Evolutionary conservation across 306 rosid species (phyloP), one percentile per base, ranked within the genome.

Genomic region (apple (Malus domestica)): DNA sequence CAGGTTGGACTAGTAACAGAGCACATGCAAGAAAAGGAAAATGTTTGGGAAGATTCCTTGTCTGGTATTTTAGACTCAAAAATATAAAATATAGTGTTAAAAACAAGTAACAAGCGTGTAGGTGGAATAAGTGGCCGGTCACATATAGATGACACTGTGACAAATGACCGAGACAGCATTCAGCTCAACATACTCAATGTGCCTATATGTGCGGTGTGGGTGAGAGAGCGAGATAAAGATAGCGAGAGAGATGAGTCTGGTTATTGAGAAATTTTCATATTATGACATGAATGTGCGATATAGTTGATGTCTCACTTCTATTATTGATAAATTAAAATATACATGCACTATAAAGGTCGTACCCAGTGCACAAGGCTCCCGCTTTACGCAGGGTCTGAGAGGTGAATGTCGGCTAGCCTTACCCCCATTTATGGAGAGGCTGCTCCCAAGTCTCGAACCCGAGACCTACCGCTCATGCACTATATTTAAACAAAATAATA

Each of bases 121-220:
- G 80, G 40, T 67, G 74, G 74, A 67, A 40, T 4, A 49, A 65
- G 79, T 68, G 65, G 72, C 54, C 27, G 68, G 72, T 66, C 79
- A 67, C 33, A 38, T 58, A 67, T 23, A 67, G 52, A 67, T 76
- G 80, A 38, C 44, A 38, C 45, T 62, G 42, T 76, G 80, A 40
- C 49, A 67, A 18, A 76, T 55, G 74, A 67, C 74, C 67, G 27
- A 67, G 80, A 68, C 74, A 67, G 80, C 80, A 62, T 45, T 44
- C 12, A 40, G 42, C 68, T 64, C 44, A 22, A 73, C 16, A 58
- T 60, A 25, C 23, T 4, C 42, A 42, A 73, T 60, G 69, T 73
- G 69, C 59, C 14, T 60, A 20, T 44, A 42, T 25, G 72, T 76
- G 79, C 54, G 64, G 54, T 76, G 54, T 23, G 27, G 8, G 22